These are phyloP conservation scores for Trametes meyenii DNA, from an alignment of 768 basidiomycete genomes.

Conservation along the genomic window DNA sequence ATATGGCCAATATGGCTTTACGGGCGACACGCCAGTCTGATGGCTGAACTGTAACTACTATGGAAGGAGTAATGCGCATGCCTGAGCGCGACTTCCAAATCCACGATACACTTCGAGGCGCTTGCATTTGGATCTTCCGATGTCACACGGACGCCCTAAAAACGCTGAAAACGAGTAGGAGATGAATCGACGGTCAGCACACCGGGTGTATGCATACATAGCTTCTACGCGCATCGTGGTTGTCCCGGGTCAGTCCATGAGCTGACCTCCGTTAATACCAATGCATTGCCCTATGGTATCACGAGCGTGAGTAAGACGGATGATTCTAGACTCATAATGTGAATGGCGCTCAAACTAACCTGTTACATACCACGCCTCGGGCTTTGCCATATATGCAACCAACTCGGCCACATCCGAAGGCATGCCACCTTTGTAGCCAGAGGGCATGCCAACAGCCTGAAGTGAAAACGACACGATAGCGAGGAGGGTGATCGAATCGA, in stretches of 20 bases:
- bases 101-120: too few relatives aligned
- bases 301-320: too few relatives aligned
- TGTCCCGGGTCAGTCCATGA: background rate
- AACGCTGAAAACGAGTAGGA: too few relatives aligned
- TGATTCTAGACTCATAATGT: too few relatives aligned
- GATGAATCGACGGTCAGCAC: too few relatives aligned
- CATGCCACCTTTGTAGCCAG: slow-evolving; percentile 3
- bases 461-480: background rate
- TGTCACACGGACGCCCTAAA: too few relatives aligned
- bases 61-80: too few relatives aligned
- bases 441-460: slow-evolving; percentile 14
- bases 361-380: slow-evolving; percentile 27
- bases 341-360: slow-evolving; percentile 3
- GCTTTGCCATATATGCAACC: slow-evolving; percentile 29
- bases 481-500: background rate
- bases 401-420: slow-evolving; percentile 26
- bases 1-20: too few relatives aligned
- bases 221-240: background rate
- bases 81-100: too few relatives aligned
- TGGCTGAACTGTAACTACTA: too few relatives aligned
- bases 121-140: too few relatives aligned
- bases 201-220: background rate
- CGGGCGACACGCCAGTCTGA: too few relatives aligned
- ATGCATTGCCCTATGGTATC: background rate
- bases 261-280: slow-evolving; percentile 6